These are phyloP conservation scores for Tetraselmis striata DNA, from an alignment of 139 green algal genomes.

Conservation along the genomic window DNA sequence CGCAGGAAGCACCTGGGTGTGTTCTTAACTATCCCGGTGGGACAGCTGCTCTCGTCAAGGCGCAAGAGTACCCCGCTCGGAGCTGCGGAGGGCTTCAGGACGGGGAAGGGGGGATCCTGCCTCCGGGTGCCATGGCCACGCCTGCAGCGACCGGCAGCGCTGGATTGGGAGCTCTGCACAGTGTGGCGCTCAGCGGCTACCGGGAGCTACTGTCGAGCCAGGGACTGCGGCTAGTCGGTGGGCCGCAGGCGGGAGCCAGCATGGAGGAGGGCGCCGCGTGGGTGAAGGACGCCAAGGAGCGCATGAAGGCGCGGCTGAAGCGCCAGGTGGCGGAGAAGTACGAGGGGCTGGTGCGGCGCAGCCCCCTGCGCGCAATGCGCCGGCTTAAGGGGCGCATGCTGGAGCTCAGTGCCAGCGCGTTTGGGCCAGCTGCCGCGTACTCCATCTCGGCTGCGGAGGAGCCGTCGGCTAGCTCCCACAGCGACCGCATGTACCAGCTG, in stretches of 20 bases:
- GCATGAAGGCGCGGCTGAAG: not conserved
- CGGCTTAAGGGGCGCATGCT: not conserved
- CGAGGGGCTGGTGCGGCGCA: not conserved
- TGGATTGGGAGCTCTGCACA: not conserved
- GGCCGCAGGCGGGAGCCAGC: not conserved
- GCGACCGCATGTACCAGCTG: slow-evolving; percentile 17
- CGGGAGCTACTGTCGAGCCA: not conserved
- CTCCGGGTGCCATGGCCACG: not conserved
- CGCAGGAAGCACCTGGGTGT: too few species aligned
- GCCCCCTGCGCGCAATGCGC: not conserved
- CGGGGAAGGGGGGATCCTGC: not conserved
- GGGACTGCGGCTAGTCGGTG: not conserved
- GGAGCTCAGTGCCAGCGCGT: not conserved
- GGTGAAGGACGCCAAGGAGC: not conserved
- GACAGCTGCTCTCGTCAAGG: too few species aligned
- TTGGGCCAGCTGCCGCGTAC: too few species aligned
- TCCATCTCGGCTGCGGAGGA: too few species aligned
- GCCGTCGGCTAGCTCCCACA: too few species aligned
- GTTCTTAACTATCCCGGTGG: too few species aligned
- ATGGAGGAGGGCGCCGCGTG: not conserved
- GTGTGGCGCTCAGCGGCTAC: not conserved
- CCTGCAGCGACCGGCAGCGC: not conserved
- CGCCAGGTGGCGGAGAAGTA: not conserved
- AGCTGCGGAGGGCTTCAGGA: not conserved
- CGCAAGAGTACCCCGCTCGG: too few species aligned